Percentiles rank a stretch among this genome's conserved stretches.
These are phyloP conservation scores for Verticillium alfalfae DNA, from an alignment of 2,329 filamentous ascomycete species.

Conservation along the genomic window DNA sequence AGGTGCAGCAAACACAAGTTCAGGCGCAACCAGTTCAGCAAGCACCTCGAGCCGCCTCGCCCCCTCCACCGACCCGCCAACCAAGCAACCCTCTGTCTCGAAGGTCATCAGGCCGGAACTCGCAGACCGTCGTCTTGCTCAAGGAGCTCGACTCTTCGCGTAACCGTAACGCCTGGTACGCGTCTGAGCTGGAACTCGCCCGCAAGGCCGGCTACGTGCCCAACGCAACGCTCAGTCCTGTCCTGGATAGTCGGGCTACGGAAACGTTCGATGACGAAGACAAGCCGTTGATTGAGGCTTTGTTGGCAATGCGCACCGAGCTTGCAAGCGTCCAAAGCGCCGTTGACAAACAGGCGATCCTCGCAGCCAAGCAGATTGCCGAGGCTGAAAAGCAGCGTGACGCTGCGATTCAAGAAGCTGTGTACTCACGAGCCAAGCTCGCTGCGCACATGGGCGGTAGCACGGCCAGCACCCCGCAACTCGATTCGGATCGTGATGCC, in stretches of 20 bases:
- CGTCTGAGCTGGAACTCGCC: constrained; percentile 87
- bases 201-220: constrained; percentile 83
- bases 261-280: constrained; percentile 90
- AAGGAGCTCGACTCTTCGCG: constrained; percentile 83
- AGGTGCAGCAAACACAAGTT: not conserved
- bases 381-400: constrained; percentile 94
- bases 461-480: constrained; percentile 52
- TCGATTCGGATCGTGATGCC: constrained; percentile 54
- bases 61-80: constrained; percentile 53
- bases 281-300: constrained; percentile 82
- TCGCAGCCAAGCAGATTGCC: constrained; percentile 83
- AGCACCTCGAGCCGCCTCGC: constrained; percentile 44
- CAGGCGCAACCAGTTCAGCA: constrained; percentile 9
- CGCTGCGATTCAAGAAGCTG: constrained; percentile 87
- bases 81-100: constrained; percentile 53
- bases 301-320: constrained; percentile 86
- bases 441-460: constrained; percentile 69
- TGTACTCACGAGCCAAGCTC: constrained; percentile 89
- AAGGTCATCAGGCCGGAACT: constrained; percentile 54
- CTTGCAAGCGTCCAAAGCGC: constrained; percentile 83
- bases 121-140: constrained; percentile 67
- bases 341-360: constrained; percentile 79
- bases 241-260: constrained; percentile 68
- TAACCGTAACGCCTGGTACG: constrained; percentile 93
- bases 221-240: constrained; percentile 62